A percentile compares a stretch with the other conserved stretches of the same genome.
These are phyloP conservation scores for Corylus americana DNA, from an alignment of 306 rosid species.

Conservation along the genomic window DNA sequence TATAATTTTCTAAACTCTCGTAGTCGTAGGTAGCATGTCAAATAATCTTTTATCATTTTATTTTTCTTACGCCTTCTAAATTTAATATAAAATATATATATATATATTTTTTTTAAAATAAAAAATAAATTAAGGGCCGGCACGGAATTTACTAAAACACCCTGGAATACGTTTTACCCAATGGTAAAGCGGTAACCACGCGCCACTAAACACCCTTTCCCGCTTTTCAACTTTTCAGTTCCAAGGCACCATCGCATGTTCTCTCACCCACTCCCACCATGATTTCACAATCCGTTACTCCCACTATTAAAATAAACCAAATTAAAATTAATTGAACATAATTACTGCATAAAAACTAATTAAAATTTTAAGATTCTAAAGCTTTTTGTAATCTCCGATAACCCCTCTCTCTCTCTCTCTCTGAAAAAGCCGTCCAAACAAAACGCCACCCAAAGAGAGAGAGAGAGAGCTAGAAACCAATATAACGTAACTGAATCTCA, in stretches of 20 bases:
- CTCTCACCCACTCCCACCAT: conserved; percentile 1
- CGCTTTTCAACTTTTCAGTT: conserved; percentile 1
- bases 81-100: too few species aligned
- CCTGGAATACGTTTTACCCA: background rate
- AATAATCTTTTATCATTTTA: too few species aligned
- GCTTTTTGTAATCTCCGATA: conserved; percentile 24
- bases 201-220: background rate
- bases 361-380: background rate
- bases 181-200: background rate
- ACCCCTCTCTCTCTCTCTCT: background rate
- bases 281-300: conserved; percentile 3
- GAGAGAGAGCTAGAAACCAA: background rate
- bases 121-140: too few species aligned
- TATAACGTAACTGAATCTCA: conserved; percentile 42
- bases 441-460: conserved; percentile 22
- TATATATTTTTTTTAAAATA: too few species aligned
- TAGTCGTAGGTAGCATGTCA: too few species aligned
- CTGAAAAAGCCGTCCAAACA: conserved; percentile 2
- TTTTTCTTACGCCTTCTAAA: too few species aligned
- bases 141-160: background rate
- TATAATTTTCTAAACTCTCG: too few species aligned
- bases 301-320: background rate
- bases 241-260: background rate
- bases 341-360: background rate
- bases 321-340: background rate